Percentiles rank a stretch among this genome's conserved stretches.
Conservation (phyloP, 192 early-diverging fungal species). For the Coemansia sp. region DNA sequence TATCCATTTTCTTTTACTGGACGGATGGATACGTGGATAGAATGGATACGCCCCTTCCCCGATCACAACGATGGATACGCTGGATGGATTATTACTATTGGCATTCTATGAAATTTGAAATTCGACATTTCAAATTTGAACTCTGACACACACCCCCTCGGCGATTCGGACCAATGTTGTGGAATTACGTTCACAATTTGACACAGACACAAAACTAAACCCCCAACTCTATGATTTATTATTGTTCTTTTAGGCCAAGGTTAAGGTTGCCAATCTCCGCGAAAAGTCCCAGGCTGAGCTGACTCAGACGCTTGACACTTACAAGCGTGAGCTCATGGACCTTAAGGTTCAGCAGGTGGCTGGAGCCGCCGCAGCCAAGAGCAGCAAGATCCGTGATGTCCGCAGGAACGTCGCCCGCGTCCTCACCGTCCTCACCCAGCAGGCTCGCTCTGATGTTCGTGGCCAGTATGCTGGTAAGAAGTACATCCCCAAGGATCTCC, state of each 20-base stretch:
- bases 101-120: neutral
- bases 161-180: neutral
- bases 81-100: neutral
- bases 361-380: constrained; percentile 63
- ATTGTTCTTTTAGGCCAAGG: constrained; percentile 67
- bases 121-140: neutral
- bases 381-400: constrained; percentile 76
- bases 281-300: constrained; percentile 94
- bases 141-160: neutral
- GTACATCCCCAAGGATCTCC: constrained; percentile 94
- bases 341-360: constrained; percentile 95
- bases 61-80: too few relatives aligned
- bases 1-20: neutral
- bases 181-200: neutral
- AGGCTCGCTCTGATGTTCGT: constrained; percentile 86
- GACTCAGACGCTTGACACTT: constrained; percentile 86
- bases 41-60: neutral
- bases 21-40: constrained; percentile 17
- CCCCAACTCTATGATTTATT: neutral
- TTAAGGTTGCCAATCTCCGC: constrained; percentile 94
- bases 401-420: constrained; percentile 95
- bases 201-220: neutral
- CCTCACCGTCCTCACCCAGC: constrained; percentile 94
- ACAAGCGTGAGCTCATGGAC: constrained; percentile 91
- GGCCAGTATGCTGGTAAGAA: constrained; percentile 94